Base-by-base conservation (phyloP, 2,329 filamentous ascomycete species). In the Fusarium hostae region DNA sequence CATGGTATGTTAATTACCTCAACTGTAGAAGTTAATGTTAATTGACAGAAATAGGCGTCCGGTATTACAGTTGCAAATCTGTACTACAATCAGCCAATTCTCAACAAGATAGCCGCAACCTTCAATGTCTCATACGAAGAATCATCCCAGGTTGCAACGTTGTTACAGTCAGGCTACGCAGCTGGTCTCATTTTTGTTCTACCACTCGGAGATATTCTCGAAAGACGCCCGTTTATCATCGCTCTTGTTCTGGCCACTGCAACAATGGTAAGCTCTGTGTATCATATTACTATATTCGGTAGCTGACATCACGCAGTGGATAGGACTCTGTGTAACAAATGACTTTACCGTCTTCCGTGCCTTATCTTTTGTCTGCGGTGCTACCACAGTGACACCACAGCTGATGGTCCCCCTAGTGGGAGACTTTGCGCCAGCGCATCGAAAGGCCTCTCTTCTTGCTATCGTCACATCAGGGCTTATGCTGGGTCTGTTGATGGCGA, bases 151-250 rank as follows among this genome's bases (percentile, higher is more conserved):
- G 89, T 95, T 28, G 92, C 93, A 2, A 95, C 93, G 0, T 82
- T 94, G 45, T 90, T 92, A 80, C 94, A 96, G 79, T 91, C 92
- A 3, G 93, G 93, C 3, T 96, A 96, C 80, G 93, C 92, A 1
- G 85, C 84, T 1, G 93, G 93, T 0, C 78, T 96, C 24, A 81
- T 95, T 20, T 89, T 95, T 68, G 82, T 96, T 13, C 93, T 93
- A 76, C 93, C 94, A 0, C 79, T 95, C 2, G 93, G 92, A 1
- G 94, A 96, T 72, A 84, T 89, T 44, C 82, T 95, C 10, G 86
- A 86, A 32, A 85, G 93, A 28, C 83, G 93, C 41, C 89, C 89
- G 0, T 93, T 94, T 74, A 91, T 94, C 28, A 83, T 95, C 5
- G 80, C 82, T 1, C 82, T 96, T 18, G 86, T 93, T 9, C 86